Evolutionary conservation across 352 stramenopile species (phyloP).

Genomic region (Globisporangium okanoganense): DNA sequence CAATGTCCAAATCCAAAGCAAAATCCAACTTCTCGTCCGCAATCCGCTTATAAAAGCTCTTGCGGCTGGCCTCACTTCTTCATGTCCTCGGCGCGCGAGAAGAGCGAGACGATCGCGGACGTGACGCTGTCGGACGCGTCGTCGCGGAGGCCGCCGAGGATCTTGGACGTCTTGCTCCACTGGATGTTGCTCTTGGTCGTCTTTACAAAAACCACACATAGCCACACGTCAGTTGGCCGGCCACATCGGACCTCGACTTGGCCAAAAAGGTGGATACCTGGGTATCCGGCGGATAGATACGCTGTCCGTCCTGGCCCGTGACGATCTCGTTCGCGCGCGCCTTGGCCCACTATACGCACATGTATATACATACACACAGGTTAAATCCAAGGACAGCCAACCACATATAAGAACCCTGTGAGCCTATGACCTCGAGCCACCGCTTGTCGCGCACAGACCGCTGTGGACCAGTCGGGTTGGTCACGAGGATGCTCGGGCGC

Average conservation of each 20-base stretch:
- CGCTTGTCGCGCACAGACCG: conserved; percentile 23
- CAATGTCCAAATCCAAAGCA: background rate
- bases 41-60: background rate
- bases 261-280: conserved; percentile 27
- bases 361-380: background rate
- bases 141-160: conserved; percentile 50
- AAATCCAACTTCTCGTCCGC: background rate
- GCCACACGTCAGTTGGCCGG: background rate
- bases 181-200: conserved; percentile 43
- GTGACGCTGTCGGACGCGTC: conserved; percentile 45
- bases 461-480: conserved; percentile 11
- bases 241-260: too few relatives aligned
- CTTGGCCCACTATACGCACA: conserved; percentile 39
- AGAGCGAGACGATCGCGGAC: conserved; percentile 52
- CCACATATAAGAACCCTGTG: background rate
- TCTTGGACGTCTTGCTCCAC: conserved; percentile 50
- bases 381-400: background rate
- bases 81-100: conserved; percentile 20
- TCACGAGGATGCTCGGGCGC: conserved; percentile 13
- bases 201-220: background rate
- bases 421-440: conserved; percentile 30
- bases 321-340: conserved; percentile 35
- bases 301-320: conserved; percentile 15
- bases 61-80: background rate
- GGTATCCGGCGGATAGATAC: conserved; percentile 19